Evolutionary conservation across 768 basidiomycete species (phyloP).

Genomic region (Podaxis mareebaensis): DNA sequence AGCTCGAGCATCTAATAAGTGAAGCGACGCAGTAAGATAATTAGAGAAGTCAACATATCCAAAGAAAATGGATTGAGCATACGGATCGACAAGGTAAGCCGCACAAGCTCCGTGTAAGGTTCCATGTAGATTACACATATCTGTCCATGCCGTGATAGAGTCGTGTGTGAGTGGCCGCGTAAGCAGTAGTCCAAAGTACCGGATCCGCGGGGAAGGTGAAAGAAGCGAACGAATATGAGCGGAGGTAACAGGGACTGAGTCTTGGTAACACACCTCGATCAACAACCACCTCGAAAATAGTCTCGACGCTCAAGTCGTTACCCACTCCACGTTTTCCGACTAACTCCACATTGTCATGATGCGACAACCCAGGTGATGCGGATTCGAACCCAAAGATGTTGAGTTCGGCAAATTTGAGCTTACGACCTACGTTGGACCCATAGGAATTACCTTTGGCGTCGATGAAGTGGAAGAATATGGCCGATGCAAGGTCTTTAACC

Average conservation of each 20-base stretch:
- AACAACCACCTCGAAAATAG: slow-evolving; percentile 40
- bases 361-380: neutral
- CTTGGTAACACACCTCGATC: slow-evolving; percentile 29
- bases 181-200: neutral
- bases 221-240: neutral
- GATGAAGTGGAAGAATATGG: slow-evolving; percentile 38
- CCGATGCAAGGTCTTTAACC: slow-evolving; percentile 34
- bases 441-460: slow-evolving; percentile 35
- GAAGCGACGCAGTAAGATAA: neutral
- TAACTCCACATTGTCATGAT: neutral
- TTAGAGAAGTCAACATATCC: neutral
- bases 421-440: slow-evolving; percentile 37
- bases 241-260: neutral
- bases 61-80: slow-evolving; percentile 20
- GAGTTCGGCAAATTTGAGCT: slow-evolving; percentile 36
- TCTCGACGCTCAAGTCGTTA: slow-evolving; percentile 27
- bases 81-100: slow-evolving; percentile 58
- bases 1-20: slow-evolving; percentile 40
- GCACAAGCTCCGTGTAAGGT: slow-evolving; percentile 60
- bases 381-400: slow-evolving; percentile 31
- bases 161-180: neutral
- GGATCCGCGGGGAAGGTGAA: too few relatives aligned
- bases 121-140: slow-evolving; percentile 54
- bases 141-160: slow-evolving; percentile 29
- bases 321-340: slow-evolving; percentile 8